Conservation (phyloP, 2,329 filamentous ascomycete species). For the Aspergillus bombycis region DNA sequence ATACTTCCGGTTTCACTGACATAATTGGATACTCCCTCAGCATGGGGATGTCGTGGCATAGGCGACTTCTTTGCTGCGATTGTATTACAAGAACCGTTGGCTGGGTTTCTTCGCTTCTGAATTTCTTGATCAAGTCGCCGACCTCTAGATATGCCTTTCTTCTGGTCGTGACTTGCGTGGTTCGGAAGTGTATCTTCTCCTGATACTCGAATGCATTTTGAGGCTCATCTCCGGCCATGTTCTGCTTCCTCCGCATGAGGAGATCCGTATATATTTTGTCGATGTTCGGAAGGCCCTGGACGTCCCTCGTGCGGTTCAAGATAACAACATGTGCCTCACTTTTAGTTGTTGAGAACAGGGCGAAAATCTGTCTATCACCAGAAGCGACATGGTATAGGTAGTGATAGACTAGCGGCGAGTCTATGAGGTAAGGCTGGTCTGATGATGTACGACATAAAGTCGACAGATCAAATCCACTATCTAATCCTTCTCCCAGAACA, state of each 20-base stretch:
- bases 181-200: constrained; percentile 81
- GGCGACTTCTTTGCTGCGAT: constrained; percentile 77
- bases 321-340: constrained; percentile 84
- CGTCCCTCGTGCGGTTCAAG: constrained; percentile 79
- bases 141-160: constrained; percentile 88
- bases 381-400: constrained; percentile 92
- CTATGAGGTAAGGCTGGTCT: constrained; percentile 75
- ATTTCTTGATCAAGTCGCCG: constrained; percentile 83
- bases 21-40: constrained; percentile 84
- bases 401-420: constrained; percentile 76
- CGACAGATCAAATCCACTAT: constrained; percentile 87
- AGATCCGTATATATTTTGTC: constrained; percentile 84
- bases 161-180: constrained; percentile 83
- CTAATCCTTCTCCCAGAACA: constrained; percentile 87
- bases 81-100: constrained; percentile 87
- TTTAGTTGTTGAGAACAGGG: constrained; percentile 81
- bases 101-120: constrained; percentile 79
- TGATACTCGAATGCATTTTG: constrained; percentile 86
- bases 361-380: constrained; percentile 90
- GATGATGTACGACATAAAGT: constrained; percentile 69
- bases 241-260: constrained; percentile 64
- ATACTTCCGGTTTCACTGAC: constrained; percentile 76
- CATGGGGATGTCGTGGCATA: constrained; percentile 82
- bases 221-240: constrained; percentile 70
- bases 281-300: constrained; percentile 85